phyloP scores from a whole-genome alignment of 805 yeast species.

The Starmerella apis region DNA sequence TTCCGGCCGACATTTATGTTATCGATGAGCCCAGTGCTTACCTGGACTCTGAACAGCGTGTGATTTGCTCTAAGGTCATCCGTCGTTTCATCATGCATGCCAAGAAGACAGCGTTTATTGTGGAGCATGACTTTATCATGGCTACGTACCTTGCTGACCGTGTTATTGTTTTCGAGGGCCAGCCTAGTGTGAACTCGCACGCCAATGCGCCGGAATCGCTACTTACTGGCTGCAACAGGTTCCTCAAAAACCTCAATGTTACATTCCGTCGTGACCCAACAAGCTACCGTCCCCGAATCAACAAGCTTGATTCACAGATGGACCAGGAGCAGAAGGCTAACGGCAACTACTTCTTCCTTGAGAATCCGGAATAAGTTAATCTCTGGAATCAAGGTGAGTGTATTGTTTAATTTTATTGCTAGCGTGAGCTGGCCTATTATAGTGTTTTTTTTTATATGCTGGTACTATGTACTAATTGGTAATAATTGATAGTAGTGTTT shows the following conservation, averaged over 20 bases:
- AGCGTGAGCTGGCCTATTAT: background rate
- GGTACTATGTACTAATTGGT: no score
- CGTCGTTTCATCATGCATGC: slow-evolving; percentile 93
- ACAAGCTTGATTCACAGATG: slow-evolving; percentile 96
- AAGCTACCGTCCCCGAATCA: slow-evolving; percentile 96
- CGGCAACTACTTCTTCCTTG: slow-evolving; percentile 96
- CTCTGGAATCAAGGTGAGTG: background rate
- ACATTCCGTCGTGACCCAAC: slow-evolving; percentile 99
- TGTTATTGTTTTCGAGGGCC: slow-evolving; percentile 96
- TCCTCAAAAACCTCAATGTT: slow-evolving; percentile 92
- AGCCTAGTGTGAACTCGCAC: slow-evolving; percentile 71
- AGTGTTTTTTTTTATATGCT: no score
- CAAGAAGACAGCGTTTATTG: slow-evolving; percentile 97
- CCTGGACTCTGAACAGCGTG: slow-evolving; percentile 98
- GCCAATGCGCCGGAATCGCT: slow-evolving; percentile 88
- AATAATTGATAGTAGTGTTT: no score
- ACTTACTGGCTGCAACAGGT: slow-evolving; percentile 92
- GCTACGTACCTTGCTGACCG: slow-evolving; percentile 98
- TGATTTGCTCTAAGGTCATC: slow-evolving; percentile 94
- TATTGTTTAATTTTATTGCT: slow-evolving; percentile 4
- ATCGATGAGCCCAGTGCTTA: slow-evolving; percentile 99
- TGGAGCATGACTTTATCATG: slow-evolving; percentile 99
- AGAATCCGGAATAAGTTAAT: slow-evolving; percentile 37
- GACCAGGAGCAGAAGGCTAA: slow-evolving; percentile 90
- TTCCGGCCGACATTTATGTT: slow-evolving; percentile 88